Evolutionary conservation across 257 asterid genomes (phyloP), one percentile per base, ranked within the genome.

Genomic region (Leptodermis oblonga): DNA sequence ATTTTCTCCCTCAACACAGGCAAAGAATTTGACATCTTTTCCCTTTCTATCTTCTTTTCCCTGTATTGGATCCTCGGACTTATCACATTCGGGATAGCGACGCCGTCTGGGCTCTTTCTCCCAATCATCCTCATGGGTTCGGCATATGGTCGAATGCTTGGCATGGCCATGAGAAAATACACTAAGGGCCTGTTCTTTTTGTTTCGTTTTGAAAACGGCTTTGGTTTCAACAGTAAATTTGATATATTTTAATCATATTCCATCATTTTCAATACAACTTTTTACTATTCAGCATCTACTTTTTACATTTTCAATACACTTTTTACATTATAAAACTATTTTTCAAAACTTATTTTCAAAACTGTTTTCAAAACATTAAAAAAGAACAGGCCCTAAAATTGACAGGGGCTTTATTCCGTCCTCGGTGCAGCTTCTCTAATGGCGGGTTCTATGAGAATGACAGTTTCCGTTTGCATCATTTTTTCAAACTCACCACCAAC

Each of bases 401-500:
- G 97, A 92, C 96, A 81, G 64, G 90, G 96, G 72, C 85, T 89
- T 22, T 89, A 85, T 64, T 92, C 95, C 1, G 97, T 92, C 68
- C 95, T 92, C 54, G 98, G 97, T 37, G 95, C 97, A 39, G 98
- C 96, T 39, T 79, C 98, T 58, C 89, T 87, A 64, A 89, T 92
- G 98, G 92, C 97, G 43, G 98, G 97, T 81, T 92, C 98, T 17
- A 92, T 92, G 98, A 86, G 97, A 79, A 89, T 89, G 96, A 92
- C 95, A 0, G 95, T 92, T 66, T 92, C 97, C 25, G 86, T 90
- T 4, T 92, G 98, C 62, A 96, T 90, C 76, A 92, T 92, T 92
- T 92, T 73, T 95, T 92, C 28, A 96, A 92, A 80, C 97, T 92
- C n/a, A n/a, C n/a, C 26, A 90, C 97, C 23, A 92, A 92, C 83